Conservation (phyloP, 208 protist species). For the Tritrichomonas musculus region DNA sequence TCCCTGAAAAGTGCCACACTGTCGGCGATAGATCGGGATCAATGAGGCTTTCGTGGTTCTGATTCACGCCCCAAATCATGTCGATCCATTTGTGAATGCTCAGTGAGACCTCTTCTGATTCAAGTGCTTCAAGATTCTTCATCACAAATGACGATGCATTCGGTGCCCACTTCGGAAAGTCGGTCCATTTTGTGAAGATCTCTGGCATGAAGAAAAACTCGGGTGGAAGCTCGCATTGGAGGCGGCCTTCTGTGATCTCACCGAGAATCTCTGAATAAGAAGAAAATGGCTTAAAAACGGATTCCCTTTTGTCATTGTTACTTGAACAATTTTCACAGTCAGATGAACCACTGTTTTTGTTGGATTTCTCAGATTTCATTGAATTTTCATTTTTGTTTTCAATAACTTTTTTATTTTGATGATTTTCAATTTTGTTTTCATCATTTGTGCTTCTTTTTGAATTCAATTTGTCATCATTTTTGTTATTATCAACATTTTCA, state of each 20-base stretch:
- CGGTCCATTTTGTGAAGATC: not conserved
- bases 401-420: no score
- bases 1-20: no score
- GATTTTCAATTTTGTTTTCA: no score
- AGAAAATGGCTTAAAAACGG: not conserved
- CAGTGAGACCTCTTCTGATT: not conserved
- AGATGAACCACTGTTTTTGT: conserved; percentile 43
- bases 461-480: no score
- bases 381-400: no score
- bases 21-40: not conserved
- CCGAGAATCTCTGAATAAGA: not conserved
- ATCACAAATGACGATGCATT: not conserved
- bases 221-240: not conserved
- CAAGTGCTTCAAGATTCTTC: not conserved
- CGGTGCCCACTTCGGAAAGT: not conserved
- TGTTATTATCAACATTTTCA: no score
- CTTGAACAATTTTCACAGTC: not conserved
- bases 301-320: not conserved
- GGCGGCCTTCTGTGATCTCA: not conserved
- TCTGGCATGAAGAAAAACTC: conserved; percentile 9
- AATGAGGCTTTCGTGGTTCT: not conserved
- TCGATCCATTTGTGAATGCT: not conserved
- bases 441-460: no score
- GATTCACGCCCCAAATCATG: not conserved
- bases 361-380: conserved; percentile 43